Evolutionary conservation across 2,329 filamentous ascomycete species (phyloP).

Genomic region (Penicillium oxalicum): DNA sequence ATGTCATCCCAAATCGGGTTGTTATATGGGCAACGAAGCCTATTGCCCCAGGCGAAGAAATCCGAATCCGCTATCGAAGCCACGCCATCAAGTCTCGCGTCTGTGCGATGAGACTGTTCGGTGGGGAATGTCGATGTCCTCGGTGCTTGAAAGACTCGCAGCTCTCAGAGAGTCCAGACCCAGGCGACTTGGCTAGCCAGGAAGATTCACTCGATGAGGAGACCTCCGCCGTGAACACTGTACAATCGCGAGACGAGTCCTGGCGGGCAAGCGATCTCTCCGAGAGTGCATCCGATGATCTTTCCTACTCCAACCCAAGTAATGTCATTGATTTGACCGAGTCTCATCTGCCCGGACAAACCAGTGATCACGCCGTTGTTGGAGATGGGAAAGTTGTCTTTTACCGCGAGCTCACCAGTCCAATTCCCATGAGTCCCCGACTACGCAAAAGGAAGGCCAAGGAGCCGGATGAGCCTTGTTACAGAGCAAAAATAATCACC

Average conservation of each 20-base stretch:
- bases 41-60: conserved; percentile 24
- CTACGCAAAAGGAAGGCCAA: not conserved
- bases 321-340: not conserved
- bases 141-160: not conserved
- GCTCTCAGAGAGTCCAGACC: not conserved
- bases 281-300: no score
- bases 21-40: conserved; percentile 23
- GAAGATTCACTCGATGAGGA: not conserved
- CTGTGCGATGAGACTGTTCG: conserved; percentile 11
- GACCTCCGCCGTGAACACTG: not conserved
- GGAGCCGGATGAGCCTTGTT: not conserved
- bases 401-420: not conserved
- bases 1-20: conserved; percentile 24
- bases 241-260: no score
- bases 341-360: not conserved
- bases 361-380: not conserved
- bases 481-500: not conserved
- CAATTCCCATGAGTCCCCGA: not conserved
- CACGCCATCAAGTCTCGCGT: conserved; percentile 1
- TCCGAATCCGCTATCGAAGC: conserved; percentile 19
- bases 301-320: no score
- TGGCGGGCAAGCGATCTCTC: not conserved
- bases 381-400: not conserved
- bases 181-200: not conserved
- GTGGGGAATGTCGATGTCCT: conserved; percentile 13